phyloP scores from a whole-genome alignment of 2,329 filamentous ascomycete genomes.

The Elsinoe fawcettii region DNA sequence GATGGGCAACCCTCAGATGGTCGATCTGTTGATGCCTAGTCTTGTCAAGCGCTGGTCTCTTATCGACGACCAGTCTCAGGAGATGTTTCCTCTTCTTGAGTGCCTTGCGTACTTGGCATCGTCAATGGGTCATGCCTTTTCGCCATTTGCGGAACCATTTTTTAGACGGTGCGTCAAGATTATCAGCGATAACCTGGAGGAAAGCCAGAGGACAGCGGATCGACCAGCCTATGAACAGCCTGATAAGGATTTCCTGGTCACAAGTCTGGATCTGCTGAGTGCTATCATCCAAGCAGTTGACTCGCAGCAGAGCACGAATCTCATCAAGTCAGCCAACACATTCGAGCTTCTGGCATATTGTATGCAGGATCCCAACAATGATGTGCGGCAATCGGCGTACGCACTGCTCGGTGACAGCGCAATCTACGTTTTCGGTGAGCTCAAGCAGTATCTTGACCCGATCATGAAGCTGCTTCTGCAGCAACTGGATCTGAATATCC shows the following conservation, averaged over 20 bases:
- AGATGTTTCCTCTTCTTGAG: slow-evolving; percentile 91
- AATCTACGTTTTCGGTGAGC: slow-evolving; percentile 78
- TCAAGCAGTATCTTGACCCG: slow-evolving; percentile 64
- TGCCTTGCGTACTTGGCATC: slow-evolving; percentile 91
- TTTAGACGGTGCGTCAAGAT: slow-evolving; percentile 84
- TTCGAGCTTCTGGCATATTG: slow-evolving; percentile 87
- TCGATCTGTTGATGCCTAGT: slow-evolving; percentile 83
- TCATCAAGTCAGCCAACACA: slow-evolving; percentile 70
- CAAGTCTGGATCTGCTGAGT: slow-evolving; percentile 85
- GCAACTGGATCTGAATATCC: slow-evolving; percentile 59
- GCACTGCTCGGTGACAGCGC: slow-evolving; percentile 90
- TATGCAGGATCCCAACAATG: slow-evolving; percentile 83
- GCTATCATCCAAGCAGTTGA: slow-evolving; percentile 87
- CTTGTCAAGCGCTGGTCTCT: slow-evolving; percentile 81
- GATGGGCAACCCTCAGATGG: slow-evolving; percentile 72
- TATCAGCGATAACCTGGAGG: slow-evolving; percentile 84
- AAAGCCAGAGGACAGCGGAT: slow-evolving; percentile 64
- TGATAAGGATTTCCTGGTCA: slow-evolving; percentile 95
- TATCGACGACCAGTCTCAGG: slow-evolving; percentile 79
- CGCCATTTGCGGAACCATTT: slow-evolving; percentile 76
- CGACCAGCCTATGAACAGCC: slow-evolving; percentile 60
- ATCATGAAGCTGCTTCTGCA: slow-evolving; percentile 76
- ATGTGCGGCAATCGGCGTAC: slow-evolving; percentile 93
- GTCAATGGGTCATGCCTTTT: slow-evolving; percentile 72
- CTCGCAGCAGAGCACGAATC: slow-evolving; percentile 60